Evolutionary conservation across 2,329 filamentous ascomycete species (phyloP).

Genomic region (Alternaria tenuissima): DNA sequence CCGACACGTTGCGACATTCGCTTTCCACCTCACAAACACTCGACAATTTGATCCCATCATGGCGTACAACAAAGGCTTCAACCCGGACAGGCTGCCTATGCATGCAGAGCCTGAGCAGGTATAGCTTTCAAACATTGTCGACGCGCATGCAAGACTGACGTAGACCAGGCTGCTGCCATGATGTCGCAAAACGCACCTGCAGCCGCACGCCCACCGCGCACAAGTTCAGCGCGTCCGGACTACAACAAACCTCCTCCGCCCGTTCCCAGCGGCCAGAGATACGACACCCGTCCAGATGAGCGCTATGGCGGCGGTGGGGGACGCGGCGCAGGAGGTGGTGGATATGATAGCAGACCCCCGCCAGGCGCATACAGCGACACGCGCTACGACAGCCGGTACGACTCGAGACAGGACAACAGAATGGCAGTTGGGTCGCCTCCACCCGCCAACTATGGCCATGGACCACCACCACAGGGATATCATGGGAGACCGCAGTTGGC

Average conservation of each 20-base stretch:
- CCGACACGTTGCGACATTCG: conserved; percentile 7
- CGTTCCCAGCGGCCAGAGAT: conserved; percentile 32
- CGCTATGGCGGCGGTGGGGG: conserved; percentile 42
- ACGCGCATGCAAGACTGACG: conserved; percentile 7
- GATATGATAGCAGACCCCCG: conserved; percentile 45
- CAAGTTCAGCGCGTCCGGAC: conserved; percentile 49
- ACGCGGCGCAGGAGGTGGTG: conserved; percentile 25
- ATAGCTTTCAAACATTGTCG: conserved; percentile 40
- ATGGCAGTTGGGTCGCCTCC: conserved; percentile 57
- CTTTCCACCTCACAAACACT: conserved; percentile 12
- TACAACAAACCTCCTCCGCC: conserved; percentile 56
- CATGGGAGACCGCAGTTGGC: conserved; percentile 69
- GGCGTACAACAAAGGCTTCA: conserved; percentile 94
- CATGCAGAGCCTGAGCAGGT: conserved; percentile 80
- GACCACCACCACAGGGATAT: conserved; percentile 67
- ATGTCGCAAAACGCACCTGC: conserved; percentile 36
- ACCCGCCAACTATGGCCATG: conserved; percentile 61
- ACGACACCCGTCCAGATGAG: conserved; percentile 51
- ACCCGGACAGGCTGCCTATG: conserved; percentile 94
- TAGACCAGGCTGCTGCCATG: conserved; percentile 54
- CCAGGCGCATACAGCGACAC: conserved; percentile 52
- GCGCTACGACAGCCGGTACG: conserved; percentile 43
- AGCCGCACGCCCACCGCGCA: conserved; percentile 43
- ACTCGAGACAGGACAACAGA: conserved; percentile 29
- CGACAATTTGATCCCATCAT: conserved; percentile 59